A percentile compares a stretch with the other conserved stretches of the same genome.
These are phyloP conservation scores for Stropharia rugosoannulata DNA, from an alignment of 768 basidiomycete genomes.

Conservation along the genomic window DNA sequence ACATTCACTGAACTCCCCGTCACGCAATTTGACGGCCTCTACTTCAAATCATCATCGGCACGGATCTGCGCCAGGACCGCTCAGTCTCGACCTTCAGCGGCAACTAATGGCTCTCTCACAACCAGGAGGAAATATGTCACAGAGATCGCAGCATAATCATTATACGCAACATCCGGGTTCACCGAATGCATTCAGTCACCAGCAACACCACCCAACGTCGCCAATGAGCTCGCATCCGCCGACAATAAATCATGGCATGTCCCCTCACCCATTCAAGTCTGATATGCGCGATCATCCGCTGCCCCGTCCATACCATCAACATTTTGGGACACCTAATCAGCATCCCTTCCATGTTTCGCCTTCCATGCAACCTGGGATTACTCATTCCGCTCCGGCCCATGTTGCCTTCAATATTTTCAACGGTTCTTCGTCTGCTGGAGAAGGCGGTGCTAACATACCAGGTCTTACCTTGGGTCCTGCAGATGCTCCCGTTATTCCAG, in stretches of 20 bases:
- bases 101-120: constrained; percentile 18
- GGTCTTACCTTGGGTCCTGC: constrained; percentile 15
- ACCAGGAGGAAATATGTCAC: constrained; percentile 3
- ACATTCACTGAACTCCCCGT: neutral
- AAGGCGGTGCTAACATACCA: constrained; percentile 10
- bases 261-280: constrained; percentile 1
- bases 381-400: constrained; percentile 70
- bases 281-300: constrained; percentile 3
- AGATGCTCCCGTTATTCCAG: constrained; percentile 5
- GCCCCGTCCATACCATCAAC: constrained; percentile 7
- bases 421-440: constrained; percentile 5
- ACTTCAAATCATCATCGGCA: constrained; percentile 1
- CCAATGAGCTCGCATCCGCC: constrained; percentile 16
- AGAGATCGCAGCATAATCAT: constrained; percentile 11
- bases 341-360: neutral
- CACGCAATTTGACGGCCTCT: constrained; percentile 9
- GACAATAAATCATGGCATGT: constrained; percentile 13
- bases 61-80: neutral
- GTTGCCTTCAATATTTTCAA: constrained; percentile 53
- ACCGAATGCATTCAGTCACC: constrained; percentile 9
- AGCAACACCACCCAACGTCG: constrained; percentile 12
- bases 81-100: constrained; percentile 9
- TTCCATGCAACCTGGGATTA: constrained; percentile 6
- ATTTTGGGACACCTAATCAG: neutral
- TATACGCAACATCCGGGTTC: constrained; percentile 9